phyloP scores from a whole-genome alignment of 2,329 filamentous ascomycete species.

The Colletotrichum cuscutae region DNA sequence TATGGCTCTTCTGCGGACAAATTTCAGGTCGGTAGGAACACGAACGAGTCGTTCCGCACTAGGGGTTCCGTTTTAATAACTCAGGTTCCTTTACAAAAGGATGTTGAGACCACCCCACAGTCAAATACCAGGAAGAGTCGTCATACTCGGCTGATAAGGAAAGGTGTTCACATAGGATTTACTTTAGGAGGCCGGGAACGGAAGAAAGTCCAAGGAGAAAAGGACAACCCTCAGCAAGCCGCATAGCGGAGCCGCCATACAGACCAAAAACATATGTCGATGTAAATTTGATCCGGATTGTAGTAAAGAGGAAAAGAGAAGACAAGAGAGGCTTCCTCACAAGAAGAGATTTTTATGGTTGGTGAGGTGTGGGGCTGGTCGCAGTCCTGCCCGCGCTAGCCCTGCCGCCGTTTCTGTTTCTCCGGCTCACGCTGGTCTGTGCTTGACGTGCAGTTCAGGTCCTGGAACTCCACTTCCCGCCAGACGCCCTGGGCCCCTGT shows the following conservation, averaged over 20 bases:
- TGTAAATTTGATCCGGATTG: conserved; percentile 59
- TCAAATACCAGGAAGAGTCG: conserved; percentile 54
- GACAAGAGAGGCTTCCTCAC: conserved; percentile 23
- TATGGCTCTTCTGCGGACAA: no score
- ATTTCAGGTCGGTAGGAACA: no score
- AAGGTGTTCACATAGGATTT: conserved; percentile 56
- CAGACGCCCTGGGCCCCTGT: neutral
- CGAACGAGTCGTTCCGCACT: neutral
- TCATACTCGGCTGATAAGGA: conserved; percentile 56
- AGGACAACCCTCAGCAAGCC: conserved; percentile 65
- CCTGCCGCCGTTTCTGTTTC: conserved; percentile 19
- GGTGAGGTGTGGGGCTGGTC: conserved; percentile 18
- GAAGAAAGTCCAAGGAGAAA: conserved; percentile 60
- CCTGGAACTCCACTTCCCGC: neutral
- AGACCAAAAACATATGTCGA: conserved; percentile 61
- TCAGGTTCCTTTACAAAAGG: neutral
- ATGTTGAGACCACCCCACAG: conserved; percentile 64
- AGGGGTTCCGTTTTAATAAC: neutral
- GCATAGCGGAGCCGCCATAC: conserved; percentile 62
- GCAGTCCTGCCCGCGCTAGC: conserved; percentile 2
- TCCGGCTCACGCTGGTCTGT: conserved; percentile 24
- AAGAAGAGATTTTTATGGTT: conserved; percentile 33
- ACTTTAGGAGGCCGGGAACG: conserved; percentile 65
- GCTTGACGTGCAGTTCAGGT: neutral
- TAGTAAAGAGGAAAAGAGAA: conserved; percentile 47